A percentile compares a stretch with the other conserved stretches of the same genome.
phyloP scores from a whole-genome alignment of 2,329 filamentous ascomycete genomes.

The Trichoderma oligosporum region DNA sequence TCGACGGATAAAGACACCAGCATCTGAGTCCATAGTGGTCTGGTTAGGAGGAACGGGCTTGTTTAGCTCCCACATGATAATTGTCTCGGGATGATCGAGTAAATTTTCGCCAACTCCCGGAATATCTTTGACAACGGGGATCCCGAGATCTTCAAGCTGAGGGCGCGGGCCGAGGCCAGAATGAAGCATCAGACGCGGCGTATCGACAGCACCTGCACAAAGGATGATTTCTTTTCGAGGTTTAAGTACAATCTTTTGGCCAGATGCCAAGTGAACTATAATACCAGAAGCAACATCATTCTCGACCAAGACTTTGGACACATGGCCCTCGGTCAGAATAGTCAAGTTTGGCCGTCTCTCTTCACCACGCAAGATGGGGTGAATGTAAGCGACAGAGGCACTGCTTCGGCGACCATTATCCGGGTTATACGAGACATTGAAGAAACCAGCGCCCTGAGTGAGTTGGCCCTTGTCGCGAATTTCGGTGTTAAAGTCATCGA shows the following conservation, averaged over 20 bases:
- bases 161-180: conserved; percentile 54
- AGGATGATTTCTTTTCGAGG: conserved; percentile 75
- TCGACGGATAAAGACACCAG: conserved; percentile 81
- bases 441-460: conserved; percentile 78
- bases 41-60: conserved; percentile 70
- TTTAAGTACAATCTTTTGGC: conserved; percentile 52
- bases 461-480: conserved; percentile 71
- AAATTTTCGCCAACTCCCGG: conserved; percentile 60
- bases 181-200: conserved; percentile 62
- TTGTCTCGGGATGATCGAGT: conserved; percentile 57
- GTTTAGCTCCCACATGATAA: conserved; percentile 73
- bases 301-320: conserved; percentile 72
- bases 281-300: conserved; percentile 70
- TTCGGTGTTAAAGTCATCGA: conserved; percentile 82
- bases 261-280: conserved; percentile 57
- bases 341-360: conserved; percentile 82
- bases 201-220: conserved; percentile 76
- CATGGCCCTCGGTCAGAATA: conserved; percentile 83
- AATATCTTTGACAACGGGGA: conserved; percentile 54
- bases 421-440: conserved; percentile 87
- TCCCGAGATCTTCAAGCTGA: conserved; percentile 51
- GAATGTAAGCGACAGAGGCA: conserved; percentile 87
- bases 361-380: conserved; percentile 79
- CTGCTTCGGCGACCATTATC: conserved; percentile 80
- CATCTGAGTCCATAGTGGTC: conserved; percentile 89